phyloP scores from a whole-genome alignment of 805 yeast genomes.

The Myxozyma kluyveri region DNA sequence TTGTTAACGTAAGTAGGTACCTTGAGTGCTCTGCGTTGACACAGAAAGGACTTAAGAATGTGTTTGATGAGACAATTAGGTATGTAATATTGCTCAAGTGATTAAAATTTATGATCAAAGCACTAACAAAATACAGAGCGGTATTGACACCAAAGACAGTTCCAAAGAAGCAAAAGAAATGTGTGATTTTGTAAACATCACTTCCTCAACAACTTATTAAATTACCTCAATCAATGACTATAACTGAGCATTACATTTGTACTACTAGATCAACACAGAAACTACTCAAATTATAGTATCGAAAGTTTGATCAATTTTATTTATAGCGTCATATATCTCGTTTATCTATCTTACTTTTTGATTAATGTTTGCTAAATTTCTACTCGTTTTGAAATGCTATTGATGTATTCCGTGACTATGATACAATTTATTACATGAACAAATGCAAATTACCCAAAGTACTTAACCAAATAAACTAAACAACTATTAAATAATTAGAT shows the following conservation, averaged over 20 bases:
- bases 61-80: conserved; percentile 78
- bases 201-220: too few relatives aligned
- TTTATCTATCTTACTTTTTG: too few relatives aligned
- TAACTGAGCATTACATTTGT: too few relatives aligned
- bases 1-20: conserved; percentile 10
- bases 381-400: background rate
- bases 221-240: too few relatives aligned
- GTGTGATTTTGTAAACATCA: background rate
- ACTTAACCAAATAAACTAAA: background rate
- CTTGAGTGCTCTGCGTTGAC: conserved; percentile 89
- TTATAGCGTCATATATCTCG: too few relatives aligned
- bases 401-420: background rate
- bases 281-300: too few relatives aligned
- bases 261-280: too few relatives aligned
- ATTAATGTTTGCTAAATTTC: too few relatives aligned
- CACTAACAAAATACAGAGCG: conserved; percentile 31
- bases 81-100: conserved; percentile 44
- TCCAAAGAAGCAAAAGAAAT: conserved; percentile 47
- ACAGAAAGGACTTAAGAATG: conserved; percentile 79
- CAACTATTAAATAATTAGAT: too few relatives aligned
- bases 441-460: background rate
- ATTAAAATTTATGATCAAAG: background rate
- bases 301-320: too few relatives aligned
- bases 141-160: conserved; percentile 32
- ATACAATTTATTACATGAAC: background rate